These are phyloP conservation scores for Leccinellum albellum DNA, from an alignment of 768 basidiomycete genomes.

Conservation along the genomic window DNA sequence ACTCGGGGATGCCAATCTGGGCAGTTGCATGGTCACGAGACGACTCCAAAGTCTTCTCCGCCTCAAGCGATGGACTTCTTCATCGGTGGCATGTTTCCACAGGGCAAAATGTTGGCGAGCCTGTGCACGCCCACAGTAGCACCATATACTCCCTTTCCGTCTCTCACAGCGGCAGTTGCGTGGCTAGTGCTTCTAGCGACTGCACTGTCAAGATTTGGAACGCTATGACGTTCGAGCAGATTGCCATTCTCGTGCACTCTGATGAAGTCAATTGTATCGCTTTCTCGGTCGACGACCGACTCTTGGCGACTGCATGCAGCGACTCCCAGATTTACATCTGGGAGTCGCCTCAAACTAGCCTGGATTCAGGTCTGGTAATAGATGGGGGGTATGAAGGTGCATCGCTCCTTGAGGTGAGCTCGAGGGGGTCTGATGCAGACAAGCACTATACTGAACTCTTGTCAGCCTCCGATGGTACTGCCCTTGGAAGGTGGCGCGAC, in stretches of 20 bases:
- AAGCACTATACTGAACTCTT: constrained; percentile 3
- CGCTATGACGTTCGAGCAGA: constrained; percentile 21
- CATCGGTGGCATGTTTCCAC: constrained; percentile 25
- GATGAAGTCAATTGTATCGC: constrained; percentile 28
- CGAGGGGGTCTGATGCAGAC: background rate
- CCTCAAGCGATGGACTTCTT: constrained; percentile 20
- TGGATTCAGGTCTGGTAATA: constrained; percentile 29
- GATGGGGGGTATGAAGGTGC: constrained; percentile 19
- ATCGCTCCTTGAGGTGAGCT: constrained; percentile 26
- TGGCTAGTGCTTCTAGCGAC: constrained; percentile 30
- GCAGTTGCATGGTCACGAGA: constrained; percentile 31
- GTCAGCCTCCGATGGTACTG: constrained; percentile 10
- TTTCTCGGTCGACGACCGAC: constrained; percentile 30
- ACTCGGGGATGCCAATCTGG: constrained; percentile 23
- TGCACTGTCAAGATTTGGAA: constrained; percentile 30
- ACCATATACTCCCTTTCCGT: constrained; percentile 27
- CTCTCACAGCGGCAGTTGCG: constrained; percentile 25
- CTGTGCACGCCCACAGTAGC: constrained; percentile 20
- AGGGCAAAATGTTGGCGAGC: constrained; percentile 20
- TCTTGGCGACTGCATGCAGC: constrained; percentile 31
- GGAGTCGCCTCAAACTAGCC: constrained; percentile 27
- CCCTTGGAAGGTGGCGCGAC: background rate
- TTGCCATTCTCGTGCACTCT: constrained; percentile 21
- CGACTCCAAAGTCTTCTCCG: constrained; percentile 26
- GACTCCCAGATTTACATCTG: constrained; percentile 29